phyloP scores from a whole-genome alignment of 2,329 filamentous ascomycete genomes.

The Tolypocladium album region DNA sequence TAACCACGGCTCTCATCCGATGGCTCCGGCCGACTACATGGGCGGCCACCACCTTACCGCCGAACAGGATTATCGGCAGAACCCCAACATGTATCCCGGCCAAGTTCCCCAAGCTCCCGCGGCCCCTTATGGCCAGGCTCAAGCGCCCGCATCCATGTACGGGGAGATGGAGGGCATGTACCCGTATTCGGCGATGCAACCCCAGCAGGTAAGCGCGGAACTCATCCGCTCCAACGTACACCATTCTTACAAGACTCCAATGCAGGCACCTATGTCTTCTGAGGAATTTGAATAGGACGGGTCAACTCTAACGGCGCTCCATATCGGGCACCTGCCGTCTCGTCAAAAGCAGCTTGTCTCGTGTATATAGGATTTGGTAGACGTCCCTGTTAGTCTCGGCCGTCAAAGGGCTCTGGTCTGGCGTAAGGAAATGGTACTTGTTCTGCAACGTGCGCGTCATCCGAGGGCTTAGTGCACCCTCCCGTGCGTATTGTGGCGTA shows the following conservation, averaged over 20 bases:
- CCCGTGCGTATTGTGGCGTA: not conserved
- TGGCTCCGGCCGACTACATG: slow-evolving; percentile 54
- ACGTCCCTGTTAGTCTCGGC: not conserved
- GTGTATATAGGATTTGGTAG: slow-evolving; percentile 7
- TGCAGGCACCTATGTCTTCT: slow-evolving; percentile 30
- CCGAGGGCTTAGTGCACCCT: not conserved
- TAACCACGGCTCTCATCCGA: slow-evolving; percentile 45
- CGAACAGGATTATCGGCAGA: slow-evolving; percentile 70
- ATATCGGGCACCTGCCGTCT: not conserved
- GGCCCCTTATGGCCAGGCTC: slow-evolving; percentile 65
- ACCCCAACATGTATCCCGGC: slow-evolving; percentile 70
- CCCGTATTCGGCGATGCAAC: slow-evolving; percentile 66
- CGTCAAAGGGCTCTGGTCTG: slow-evolving; percentile 1
- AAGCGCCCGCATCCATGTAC: slow-evolving; percentile 60
- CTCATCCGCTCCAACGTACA: not conserved
- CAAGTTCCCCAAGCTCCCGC: slow-evolving; percentile 65
- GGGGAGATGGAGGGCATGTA: slow-evolving; percentile 79
- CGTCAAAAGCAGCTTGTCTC: not conserved
- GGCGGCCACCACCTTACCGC: slow-evolving; percentile 51
- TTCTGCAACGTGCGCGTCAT: not conserved
- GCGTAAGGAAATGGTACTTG: slow-evolving; percentile 8
- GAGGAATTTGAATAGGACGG: slow-evolving; percentile 29
- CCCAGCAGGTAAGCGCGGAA: slow-evolving; percentile 60
- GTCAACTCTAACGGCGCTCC: not conserved
- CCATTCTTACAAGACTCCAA: slow-evolving; percentile 5